Evolutionary conservation across 805 yeast genomes (phyloP), one percentile per base, ranked within the genome.

Genomic region (Brettanomyces nanus): DNA sequence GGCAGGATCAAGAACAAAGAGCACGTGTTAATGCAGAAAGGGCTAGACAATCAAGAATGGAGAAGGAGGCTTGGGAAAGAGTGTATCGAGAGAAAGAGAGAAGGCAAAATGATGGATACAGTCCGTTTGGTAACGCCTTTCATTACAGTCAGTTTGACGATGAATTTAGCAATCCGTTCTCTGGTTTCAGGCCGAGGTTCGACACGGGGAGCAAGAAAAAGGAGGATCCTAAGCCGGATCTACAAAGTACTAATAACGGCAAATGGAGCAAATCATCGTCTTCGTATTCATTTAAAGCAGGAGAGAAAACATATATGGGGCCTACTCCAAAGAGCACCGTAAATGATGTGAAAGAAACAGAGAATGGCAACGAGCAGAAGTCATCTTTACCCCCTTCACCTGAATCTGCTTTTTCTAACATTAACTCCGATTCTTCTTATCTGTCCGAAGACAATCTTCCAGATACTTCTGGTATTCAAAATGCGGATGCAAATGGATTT

Each of bases 241-340:
- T 51, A 7, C 28, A 39, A 14, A 48, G 43, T 29, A 56, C 59
- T 1, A 40, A 54, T 21, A 52, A 52, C 40, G 54, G 50, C 2
- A 41, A 36, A 6, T 53, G 57, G 55, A 46, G 50, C 6, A 44
- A 34, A 6, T 52, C 59, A 6, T 39, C 37, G 20, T 45, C 56
- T 2, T 44, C 59, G 3, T 58, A 56, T 31, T 52, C 61, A 4
- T 56, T 43, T 36, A 44, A 39, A 11, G 44, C 54, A 2, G 31
- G 46, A 3, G 59, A 54, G 28, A 52, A 45, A 37, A 55, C 62
- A 7, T 51, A 43, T 27, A 49, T 53, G 13, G 54, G 55, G 4
- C 32, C 35, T n/a, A 40, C 35, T 5, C 58, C 59, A 3, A 33
- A 43, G n/a, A 21, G 44, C 19, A 46, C 40, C 19, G 31, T 38